Conservation (phyloP, 1,284 basidiomycete species). For the Malassezia yamatoensis region DNA sequence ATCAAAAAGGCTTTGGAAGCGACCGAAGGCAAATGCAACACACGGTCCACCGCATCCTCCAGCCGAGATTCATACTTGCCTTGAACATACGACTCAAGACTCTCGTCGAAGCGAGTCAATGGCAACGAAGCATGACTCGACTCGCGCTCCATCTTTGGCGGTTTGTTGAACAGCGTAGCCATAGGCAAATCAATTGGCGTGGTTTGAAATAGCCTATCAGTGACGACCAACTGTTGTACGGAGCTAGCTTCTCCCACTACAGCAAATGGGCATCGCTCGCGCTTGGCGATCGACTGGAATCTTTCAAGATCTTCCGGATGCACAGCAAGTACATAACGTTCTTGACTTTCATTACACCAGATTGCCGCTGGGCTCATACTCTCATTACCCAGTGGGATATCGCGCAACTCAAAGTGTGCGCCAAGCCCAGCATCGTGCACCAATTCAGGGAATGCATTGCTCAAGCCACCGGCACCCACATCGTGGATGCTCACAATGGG, state of each 20-base stretch:
- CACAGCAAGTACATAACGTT: slow-evolving; percentile 78
- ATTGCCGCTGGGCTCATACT: slow-evolving; percentile 99
- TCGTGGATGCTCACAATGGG: slow-evolving; percentile 96
- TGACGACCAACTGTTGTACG: slow-evolving; percentile 69
- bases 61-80: slow-evolving; percentile 50
- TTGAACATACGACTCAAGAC: slow-evolving; percentile 59
- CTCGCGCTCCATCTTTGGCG: slow-evolving; percentile 76
- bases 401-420: slow-evolving; percentile 85
- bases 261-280: slow-evolving; percentile 86
- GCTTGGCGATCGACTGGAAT: slow-evolving; percentile 69
- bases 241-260: slow-evolving; percentile 77
- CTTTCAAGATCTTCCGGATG: slow-evolving; percentile 27
- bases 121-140: slow-evolving; percentile 56
- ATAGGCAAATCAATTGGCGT: slow-evolving; percentile 83
- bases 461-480: slow-evolving; percentile 90
- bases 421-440: slow-evolving; percentile 89
- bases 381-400: slow-evolving; percentile 79
- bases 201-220: slow-evolving; percentile 67
- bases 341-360: slow-evolving; percentile 99
- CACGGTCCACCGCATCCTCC: slow-evolving; percentile 61
- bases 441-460: slow-evolving; percentile 90
- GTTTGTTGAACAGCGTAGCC: slow-evolving; percentile 92
- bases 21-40: slow-evolving; percentile 81
- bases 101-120: slow-evolving; percentile 61
- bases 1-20: slow-evolving; percentile 95